phyloP scores from a whole-genome alignment of 352 stramenopile species.

The Globisporangium spiculum region DNA sequence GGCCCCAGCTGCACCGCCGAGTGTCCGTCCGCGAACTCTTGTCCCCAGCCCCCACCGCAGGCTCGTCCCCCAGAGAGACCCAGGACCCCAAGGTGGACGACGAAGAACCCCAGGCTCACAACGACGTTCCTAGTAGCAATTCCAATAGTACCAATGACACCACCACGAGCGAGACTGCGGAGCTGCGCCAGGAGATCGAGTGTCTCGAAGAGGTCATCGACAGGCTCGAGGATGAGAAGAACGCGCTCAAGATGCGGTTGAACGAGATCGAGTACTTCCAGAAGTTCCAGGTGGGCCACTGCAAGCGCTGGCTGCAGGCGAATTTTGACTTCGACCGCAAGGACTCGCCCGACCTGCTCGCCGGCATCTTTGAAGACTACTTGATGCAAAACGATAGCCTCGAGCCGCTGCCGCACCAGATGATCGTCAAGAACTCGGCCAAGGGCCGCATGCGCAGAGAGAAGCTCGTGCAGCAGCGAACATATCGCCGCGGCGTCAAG shows the following conservation, averaged over 20 bases:
- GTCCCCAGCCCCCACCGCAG: neutral
- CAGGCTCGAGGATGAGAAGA: slow-evolving; percentile 41
- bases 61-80: slow-evolving; percentile 2
- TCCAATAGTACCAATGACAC: neutral
- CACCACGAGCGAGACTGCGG: slow-evolving; percentile 1
- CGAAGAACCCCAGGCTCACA: neutral
- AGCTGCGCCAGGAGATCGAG: slow-evolving; percentile 42
- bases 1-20: slow-evolving; percentile 19
- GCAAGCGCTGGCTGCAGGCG: slow-evolving; percentile 44
- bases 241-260: slow-evolving; percentile 45
- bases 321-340: slow-evolving; percentile 64
- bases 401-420: slow-evolving; percentile 44
- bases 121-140: slow-evolving; percentile 1
- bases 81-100: neutral
- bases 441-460: slow-evolving; percentile 28
- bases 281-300: slow-evolving; percentile 38
- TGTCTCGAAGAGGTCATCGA: slow-evolving; percentile 38
- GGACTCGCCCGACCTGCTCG: slow-evolving; percentile 43
- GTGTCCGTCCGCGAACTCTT: slow-evolving; percentile 16
- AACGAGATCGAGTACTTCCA: slow-evolving; percentile 39
- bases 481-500: slow-evolving; percentile 22
- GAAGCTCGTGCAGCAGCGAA: slow-evolving; percentile 30
- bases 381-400: slow-evolving; percentile 44
- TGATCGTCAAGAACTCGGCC: slow-evolving; percentile 52
- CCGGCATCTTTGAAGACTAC: slow-evolving; percentile 53